Evolutionary conservation across 2,329 filamentous ascomycete genomes (phyloP), one percentile per base, ranked within the genome.

Genomic region (Nannizzia gypsea): DNA sequence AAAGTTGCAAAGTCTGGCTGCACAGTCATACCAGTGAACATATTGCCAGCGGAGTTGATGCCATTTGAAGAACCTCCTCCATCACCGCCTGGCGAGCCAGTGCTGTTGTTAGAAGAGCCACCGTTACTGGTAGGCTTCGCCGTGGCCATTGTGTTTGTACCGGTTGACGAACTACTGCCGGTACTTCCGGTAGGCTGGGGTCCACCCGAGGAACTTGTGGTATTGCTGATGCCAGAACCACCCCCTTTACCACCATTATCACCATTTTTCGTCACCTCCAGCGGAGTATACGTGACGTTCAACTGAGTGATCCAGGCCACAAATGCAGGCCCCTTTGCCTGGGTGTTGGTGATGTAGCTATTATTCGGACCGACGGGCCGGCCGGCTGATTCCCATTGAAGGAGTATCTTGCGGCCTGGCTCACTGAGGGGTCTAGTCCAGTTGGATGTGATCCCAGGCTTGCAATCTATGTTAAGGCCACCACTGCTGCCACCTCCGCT

Each of bases 261-360:
- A 63, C 88, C 42, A 46, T 46, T 24, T 15, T 68, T 65, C 11
- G 61, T 22, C 9, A 54, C 76, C 17, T 72, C 70, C 15, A 88
- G 69, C 0, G 79, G 76, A 0, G 84, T 80, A 68, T 88, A 88
- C 0, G 89, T 93, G 9, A 87, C 77, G 63, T 88, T 90, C 20
- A 93, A 76, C 76, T 93, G 89, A 0, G 80, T 81, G 1, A 88
- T 85, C 88, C 89, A 95, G 0, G 83, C 81, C 0, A 89, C 88
- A 64, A 80, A 95, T 60, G 76, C 73, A 0, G 89, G 86, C 3
- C 71, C 66, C 1, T 78, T 78, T 0, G 85, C 87, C 17, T 67
- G 65, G 0, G 80, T 78, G 0, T 77, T 77, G 0, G 89, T 92
- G 56, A 90, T 74, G 70, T 95, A 95, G 68, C 83, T 88, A 74